These are phyloP conservation scores for Erythrobasidium hasegawianum DNA, from an alignment of 1,284 basidiomycete genomes.

Conservation along the genomic window DNA sequence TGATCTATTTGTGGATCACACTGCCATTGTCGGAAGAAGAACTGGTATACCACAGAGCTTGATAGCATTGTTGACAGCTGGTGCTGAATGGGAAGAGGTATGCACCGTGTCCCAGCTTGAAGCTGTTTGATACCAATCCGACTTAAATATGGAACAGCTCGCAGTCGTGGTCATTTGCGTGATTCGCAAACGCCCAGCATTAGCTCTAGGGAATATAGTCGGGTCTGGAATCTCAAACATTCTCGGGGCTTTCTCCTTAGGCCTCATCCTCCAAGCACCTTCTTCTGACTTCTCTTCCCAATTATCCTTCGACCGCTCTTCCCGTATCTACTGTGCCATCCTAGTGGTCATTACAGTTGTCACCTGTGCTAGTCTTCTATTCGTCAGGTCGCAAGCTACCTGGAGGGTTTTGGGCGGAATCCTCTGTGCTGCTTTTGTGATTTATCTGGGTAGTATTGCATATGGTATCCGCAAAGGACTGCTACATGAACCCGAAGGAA, in stretches of 20 bases:
- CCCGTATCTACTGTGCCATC: slow-evolving; percentile 29
- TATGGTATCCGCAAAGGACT: slow-evolving; percentile 40
- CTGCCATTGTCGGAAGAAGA: slow-evolving; percentile 17
- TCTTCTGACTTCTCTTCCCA: background rate
- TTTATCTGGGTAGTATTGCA: slow-evolving; percentile 41
- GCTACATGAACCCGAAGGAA: slow-evolving; percentile 40
- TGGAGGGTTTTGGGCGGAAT: slow-evolving; percentile 33
- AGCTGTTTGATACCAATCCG: background rate
- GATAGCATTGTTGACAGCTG: slow-evolving; percentile 31
- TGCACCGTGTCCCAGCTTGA: background rate
- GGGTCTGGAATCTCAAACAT: slow-evolving; percentile 45
- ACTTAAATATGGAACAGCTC: slow-evolving; percentile 32
- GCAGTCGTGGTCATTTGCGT: slow-evolving; percentile 37
- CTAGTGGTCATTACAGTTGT: slow-evolving; percentile 19
- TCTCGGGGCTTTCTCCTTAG: slow-evolving; percentile 39
- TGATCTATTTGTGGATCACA: slow-evolving; percentile 33
- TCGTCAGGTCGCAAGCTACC: background rate
- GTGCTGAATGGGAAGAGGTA: slow-evolving; percentile 35
- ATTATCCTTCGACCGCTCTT: slow-evolving; percentile 24
- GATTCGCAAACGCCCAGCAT: slow-evolving; percentile 26
- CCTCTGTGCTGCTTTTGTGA: slow-evolving; percentile 37
- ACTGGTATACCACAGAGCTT: slow-evolving; percentile 21
- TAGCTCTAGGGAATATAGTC: slow-evolving; percentile 44
- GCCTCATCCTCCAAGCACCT: slow-evolving; percentile 11
- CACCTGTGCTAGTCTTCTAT: background rate